phyloP scores from a whole-genome alignment of 2,329 filamentous ascomycete genomes.

The Hypomyces rosellus region DNA sequence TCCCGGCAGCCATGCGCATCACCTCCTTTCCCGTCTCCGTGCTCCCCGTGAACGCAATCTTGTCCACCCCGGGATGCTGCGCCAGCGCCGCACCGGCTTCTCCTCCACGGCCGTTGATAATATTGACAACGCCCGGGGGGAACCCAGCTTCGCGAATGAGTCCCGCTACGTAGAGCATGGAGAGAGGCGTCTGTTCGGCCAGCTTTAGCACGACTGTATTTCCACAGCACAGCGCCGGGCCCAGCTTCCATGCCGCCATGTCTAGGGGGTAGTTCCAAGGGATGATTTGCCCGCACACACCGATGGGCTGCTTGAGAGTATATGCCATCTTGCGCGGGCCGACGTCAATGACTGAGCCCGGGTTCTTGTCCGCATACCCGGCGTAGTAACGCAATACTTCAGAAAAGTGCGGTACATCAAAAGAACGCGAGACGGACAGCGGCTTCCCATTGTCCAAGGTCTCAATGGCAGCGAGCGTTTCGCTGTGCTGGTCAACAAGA shows the following conservation, averaged over 20 bases:
- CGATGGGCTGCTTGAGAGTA: slow-evolving; percentile 68
- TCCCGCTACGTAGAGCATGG: slow-evolving; percentile 53
- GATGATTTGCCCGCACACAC: slow-evolving; percentile 71
- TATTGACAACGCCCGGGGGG: slow-evolving; percentile 65
- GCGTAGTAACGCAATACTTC: slow-evolving; percentile 65
- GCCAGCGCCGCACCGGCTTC: slow-evolving; percentile 60
- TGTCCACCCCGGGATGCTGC: slow-evolving; percentile 57
- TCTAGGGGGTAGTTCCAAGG: slow-evolving; percentile 76
- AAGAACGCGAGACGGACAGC: slow-evolving; percentile 56
- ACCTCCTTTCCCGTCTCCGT: slow-evolving; percentile 62
- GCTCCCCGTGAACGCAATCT: slow-evolving; percentile 67
- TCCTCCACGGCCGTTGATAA: slow-evolving; percentile 60
- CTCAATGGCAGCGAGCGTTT: slow-evolving; percentile 48
- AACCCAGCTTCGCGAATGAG: slow-evolving; percentile 65
- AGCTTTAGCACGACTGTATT: slow-evolving; percentile 55
- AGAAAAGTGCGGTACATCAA: slow-evolving; percentile 49
- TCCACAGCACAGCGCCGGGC: slow-evolving; percentile 53
- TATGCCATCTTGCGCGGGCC: slow-evolving; percentile 67
- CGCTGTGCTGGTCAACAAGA: slow-evolving; percentile 58
- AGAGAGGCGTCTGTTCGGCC: slow-evolving; percentile 55
- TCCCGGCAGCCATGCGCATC: slow-evolving; percentile 61
- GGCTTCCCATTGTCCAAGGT: slow-evolving; percentile 80
- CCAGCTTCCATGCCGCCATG: slow-evolving; percentile 54
- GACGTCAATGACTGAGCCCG: slow-evolving; percentile 70
- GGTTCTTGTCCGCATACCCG: slow-evolving; percentile 74